A percentile compares a stretch with the other conserved stretches of the same genome.
Evolutionary conservation across 2,329 filamentous ascomycete species (phyloP).

Genomic region (Sporothrix curviconia): DNA sequence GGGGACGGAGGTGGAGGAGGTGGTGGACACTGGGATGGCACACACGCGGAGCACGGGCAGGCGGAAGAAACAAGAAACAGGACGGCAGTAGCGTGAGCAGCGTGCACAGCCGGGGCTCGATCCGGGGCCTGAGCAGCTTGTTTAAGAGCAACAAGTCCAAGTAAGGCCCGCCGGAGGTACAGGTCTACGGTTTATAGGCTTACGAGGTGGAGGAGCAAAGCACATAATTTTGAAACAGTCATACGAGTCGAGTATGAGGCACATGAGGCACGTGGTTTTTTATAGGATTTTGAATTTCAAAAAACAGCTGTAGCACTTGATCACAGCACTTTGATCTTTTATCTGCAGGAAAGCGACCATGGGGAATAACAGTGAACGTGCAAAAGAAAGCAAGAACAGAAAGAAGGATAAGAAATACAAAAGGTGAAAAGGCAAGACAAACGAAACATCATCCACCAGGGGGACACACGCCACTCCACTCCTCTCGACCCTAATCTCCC

Average conservation of each 20-base stretch:
- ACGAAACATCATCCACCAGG: neutral
- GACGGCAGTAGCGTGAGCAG: neutral
- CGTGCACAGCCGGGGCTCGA: neutral
- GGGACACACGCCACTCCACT: neutral
- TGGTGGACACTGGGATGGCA: no score
- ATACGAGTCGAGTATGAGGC: no score
- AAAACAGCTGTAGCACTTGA: no score
- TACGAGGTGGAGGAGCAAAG: no score
- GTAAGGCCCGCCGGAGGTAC: no score
- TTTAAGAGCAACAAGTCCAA: neutral
- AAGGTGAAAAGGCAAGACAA: neutral
- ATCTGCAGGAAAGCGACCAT: no score
- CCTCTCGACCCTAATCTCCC: slow-evolving; percentile 5
- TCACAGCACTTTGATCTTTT: no score
- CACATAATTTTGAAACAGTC: no score
- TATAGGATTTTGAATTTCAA: no score
- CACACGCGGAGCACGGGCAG: neutral
- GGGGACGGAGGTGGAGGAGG: no score
- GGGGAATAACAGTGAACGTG: neutral
- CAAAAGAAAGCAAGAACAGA: neutral
- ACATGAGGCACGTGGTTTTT: no score
- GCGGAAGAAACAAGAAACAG: neutral
- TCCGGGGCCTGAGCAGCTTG: neutral
- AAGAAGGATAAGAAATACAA: neutral
- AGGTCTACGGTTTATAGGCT: no score